Conservation (phyloP, 139 green algal genomes). For the Tetraselmis striata region DNA sequence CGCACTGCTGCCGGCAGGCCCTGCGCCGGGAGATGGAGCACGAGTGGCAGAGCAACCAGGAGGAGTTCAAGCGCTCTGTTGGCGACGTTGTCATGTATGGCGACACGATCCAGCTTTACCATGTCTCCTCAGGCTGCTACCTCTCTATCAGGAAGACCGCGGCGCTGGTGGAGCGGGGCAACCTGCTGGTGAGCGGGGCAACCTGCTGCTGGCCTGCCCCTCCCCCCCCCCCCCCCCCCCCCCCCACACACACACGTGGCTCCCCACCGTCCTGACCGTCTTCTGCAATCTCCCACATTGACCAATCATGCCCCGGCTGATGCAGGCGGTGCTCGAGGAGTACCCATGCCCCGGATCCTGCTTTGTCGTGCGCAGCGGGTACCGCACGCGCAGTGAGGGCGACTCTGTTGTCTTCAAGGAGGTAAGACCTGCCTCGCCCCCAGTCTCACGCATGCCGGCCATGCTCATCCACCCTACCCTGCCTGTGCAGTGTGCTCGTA, state of each 20-base stretch:
- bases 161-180: background rate
- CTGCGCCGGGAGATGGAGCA: background rate
- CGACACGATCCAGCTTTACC: background rate
- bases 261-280: no score
- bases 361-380: background rate
- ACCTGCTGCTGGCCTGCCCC: no score
- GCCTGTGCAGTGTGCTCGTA: no score
- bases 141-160: background rate
- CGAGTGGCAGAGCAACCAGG: background rate
- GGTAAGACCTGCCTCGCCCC: no score
- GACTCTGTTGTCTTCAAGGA: background rate
- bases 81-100: background rate
- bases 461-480: no score
- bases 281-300: no score
- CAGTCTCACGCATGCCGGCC: no score
- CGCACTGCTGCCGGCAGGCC: no score
- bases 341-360: background rate
- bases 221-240: no score
- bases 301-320: no score
- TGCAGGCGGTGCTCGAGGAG: background rate
- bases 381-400: background rate
- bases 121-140: background rate
- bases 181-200: background rate
- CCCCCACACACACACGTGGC: no score
- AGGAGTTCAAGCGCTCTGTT: background rate